Conservation (phyloP, 2,329 filamentous ascomycete species). For the Fusarium globosum region DNA sequence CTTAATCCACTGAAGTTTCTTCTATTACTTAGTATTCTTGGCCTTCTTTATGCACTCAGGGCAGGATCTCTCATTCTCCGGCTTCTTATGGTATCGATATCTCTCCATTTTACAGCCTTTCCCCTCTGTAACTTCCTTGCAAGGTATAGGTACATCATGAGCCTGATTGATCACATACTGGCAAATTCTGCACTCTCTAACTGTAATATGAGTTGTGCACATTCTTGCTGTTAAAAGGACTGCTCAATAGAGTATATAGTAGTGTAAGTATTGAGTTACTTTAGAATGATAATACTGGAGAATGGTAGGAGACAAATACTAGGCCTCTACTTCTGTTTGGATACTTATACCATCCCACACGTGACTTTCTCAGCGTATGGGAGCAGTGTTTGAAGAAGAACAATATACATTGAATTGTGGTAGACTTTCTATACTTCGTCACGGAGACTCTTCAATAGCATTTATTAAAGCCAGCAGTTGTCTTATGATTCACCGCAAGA, state of each 20-base stretch:
- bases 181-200: neutral
- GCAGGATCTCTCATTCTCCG: neutral
- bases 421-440: rapidly evolving
- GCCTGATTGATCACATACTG: neutral
- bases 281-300: rapidly evolving
- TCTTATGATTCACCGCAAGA: neutral
- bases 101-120: neutral
- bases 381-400: neutral
- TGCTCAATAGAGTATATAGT: neutral
- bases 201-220: neutral
- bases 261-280: neutral
- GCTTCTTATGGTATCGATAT: neutral
- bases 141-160: neutral
- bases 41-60: neutral
- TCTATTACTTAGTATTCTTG: neutral
- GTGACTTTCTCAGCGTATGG: rapidly evolving
- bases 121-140: neutral
- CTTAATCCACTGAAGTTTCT: no score
- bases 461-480: rapidly evolving
- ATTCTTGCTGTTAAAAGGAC: neutral
- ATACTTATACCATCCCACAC: neutral
- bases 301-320: rapidly evolving
- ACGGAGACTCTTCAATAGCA: rapidly evolving
- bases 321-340: neutral
- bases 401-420: neutral